phyloP scores from a whole-genome alignment of 2,329 filamentous ascomycete genomes.

The Onygenales sp. region DNA sequence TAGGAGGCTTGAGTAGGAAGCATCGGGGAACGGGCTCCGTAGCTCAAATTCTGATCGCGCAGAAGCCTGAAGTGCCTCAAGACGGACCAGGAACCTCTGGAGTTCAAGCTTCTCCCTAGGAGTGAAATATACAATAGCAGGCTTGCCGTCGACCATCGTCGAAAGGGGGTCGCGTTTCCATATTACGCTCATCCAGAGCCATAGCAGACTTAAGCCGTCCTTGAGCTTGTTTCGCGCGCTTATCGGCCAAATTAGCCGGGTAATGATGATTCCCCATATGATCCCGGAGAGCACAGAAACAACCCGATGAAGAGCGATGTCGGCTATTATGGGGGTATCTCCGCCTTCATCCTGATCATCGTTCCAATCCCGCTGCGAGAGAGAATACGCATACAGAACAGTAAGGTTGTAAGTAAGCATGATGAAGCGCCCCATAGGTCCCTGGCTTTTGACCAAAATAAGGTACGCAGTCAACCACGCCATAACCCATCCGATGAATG shows the following conservation, averaged over 20 bases:
- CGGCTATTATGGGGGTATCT: constrained; percentile 68
- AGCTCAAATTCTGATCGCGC: constrained; percentile 84
- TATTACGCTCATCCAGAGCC: constrained; percentile 87
- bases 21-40: constrained; percentile 72
- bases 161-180: constrained; percentile 91
- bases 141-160: constrained; percentile 53
- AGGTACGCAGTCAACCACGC: constrained; percentile 81
- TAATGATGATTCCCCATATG: constrained; percentile 85
- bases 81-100: constrained; percentile 64
- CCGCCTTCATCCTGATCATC: constrained; percentile 83
- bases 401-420: constrained; percentile 94
- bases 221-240: constrained; percentile 81
- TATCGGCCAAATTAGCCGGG: constrained; percentile 85
- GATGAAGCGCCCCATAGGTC: constrained; percentile 85
- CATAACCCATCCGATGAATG: constrained; percentile 71
- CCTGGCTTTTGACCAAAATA: constrained; percentile 73
- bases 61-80: constrained; percentile 63
- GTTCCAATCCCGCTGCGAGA: constrained; percentile 69
- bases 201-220: constrained; percentile 80
- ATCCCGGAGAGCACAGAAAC: constrained; percentile 78
- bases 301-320: constrained; percentile 82
- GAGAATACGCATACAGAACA: constrained; percentile 84
- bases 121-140: constrained; percentile 64
- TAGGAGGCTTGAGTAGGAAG: constrained; percentile 64
- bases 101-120: constrained; percentile 81